These are phyloP conservation scores for Blastocystis sp. DNA, from an alignment of 352 stramenopile species.

Conservation along the genomic window DNA sequence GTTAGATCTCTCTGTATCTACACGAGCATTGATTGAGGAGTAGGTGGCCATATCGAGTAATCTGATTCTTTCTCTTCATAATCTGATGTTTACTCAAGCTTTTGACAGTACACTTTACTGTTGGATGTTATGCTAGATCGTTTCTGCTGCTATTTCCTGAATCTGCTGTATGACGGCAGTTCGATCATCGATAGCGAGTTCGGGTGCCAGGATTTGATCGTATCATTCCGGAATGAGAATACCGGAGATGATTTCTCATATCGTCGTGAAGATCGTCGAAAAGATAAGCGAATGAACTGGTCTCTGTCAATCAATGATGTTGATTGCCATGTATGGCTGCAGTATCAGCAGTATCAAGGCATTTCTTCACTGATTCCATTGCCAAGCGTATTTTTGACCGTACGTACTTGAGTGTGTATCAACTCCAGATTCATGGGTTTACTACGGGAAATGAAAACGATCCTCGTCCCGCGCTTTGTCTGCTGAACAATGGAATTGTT, in stretches of 20 bases:
- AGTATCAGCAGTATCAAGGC: not conserved
- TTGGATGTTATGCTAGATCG: not conserved
- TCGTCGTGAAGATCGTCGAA: not conserved
- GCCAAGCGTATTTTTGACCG: not conserved
- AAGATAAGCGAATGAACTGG: slow-evolving; percentile 50
- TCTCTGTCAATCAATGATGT: not conserved
- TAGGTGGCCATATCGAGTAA: not conserved
- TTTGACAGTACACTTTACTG: not conserved
- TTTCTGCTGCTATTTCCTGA: slow-evolving; percentile 30
- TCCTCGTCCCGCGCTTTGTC: not conserved
- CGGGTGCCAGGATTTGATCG: not conserved
- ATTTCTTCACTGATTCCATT: not conserved
- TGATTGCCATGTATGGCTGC: not conserved
- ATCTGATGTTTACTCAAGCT: not conserved
- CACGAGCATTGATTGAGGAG: not conserved
- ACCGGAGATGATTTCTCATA: not conserved
- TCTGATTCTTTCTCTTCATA: not conserved
- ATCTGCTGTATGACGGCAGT: not conserved
- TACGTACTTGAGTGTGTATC: not conserved
- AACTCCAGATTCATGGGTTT: not conserved
- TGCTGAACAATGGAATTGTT: slow-evolving; percentile 6
- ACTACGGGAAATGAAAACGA: slow-evolving; percentile 24
- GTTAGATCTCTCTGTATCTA: slow-evolving; percentile 9
- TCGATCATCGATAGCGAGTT: not conserved
- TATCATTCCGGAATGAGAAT: not conserved